phyloP scores from a whole-genome alignment of 345 rosid genomes.

The Lepidium didymum region DNA sequence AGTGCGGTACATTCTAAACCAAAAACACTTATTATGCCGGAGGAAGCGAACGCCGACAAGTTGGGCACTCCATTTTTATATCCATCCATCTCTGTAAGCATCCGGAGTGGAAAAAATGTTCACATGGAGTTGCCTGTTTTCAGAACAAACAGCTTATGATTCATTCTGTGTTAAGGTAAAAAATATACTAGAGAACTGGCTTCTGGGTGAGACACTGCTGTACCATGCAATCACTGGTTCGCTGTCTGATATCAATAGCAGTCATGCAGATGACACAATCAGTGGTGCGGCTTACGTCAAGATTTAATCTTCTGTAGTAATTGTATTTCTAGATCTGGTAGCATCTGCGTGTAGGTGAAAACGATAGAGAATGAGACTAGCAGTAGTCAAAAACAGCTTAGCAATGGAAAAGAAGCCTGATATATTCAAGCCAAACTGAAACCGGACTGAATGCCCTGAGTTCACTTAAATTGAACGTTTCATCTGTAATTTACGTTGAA shows the following conservation, averaged over 20 bases:
- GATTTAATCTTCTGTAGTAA: conserved; percentile 67
- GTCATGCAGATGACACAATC: conserved; percentile 99
- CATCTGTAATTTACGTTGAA: neutral
- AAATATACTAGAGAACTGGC: conserved; percentile 11
- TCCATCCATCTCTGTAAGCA: conserved; percentile 99
- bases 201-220: neutral
- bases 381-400: neutral
- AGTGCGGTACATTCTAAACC: conserved; percentile 14
- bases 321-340: conserved; percentile 96
- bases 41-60: conserved; percentile 91
- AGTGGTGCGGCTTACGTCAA: conserved; percentile 38
- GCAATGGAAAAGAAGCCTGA: neutral
- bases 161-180: neutral
- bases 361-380: conserved; percentile 6
- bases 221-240: conserved; percentile 84
- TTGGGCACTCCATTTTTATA: conserved; percentile 98
- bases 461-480: neutral
- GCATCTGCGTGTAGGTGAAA: conserved; percentile 52
- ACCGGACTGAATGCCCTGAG: neutral
- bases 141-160: conserved; percentile 10
- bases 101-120: conserved; percentile 91
- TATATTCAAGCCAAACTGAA: neutral
- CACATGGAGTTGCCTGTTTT: conserved; percentile 88
- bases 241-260: conserved; percentile 59
- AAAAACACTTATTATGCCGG: conserved; percentile 42